Percentiles rank a stretch among this genome's conserved stretches.
Conservation (phyloP, 2,329 filamentous ascomycete genomes). For the Cordyceps cateniannulata region DNA sequence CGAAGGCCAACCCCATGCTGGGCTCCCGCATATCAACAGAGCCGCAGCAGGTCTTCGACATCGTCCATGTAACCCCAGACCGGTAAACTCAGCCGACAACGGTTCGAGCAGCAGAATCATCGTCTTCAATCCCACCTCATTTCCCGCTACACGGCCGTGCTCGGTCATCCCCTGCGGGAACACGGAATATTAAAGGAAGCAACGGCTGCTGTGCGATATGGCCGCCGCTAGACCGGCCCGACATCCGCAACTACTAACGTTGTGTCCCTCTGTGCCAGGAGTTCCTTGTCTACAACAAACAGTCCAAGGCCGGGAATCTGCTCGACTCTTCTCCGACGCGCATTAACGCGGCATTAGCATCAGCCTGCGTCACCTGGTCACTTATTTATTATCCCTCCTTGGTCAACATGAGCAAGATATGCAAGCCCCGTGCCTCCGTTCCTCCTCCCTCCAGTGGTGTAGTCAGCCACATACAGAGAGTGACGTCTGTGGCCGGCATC, state of each 20-base stretch:
- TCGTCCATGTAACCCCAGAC: not conserved
- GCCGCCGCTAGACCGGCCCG: not conserved
- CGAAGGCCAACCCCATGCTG: no score
- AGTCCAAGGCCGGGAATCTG: no score
- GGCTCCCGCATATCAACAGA: not conserved
- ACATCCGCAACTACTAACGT: not conserved
- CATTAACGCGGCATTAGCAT: not conserved
- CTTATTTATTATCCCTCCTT: not conserved
- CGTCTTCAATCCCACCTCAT: not conserved
- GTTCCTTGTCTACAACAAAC: not conserved
- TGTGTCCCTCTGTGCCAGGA: not conserved
- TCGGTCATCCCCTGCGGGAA: not conserved
- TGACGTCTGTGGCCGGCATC: constrained; percentile 4
- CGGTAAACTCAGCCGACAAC: not conserved
- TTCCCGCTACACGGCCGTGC: not conserved
- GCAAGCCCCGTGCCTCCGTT: not conserved
- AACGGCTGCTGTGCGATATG: not conserved
- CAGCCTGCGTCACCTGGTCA: not conserved
- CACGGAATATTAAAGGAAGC: not conserved
- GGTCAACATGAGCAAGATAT: not conserved
- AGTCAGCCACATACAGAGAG: not conserved
- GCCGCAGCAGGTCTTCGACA: not conserved
- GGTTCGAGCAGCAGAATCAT: not conserved
- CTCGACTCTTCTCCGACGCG: not conserved
- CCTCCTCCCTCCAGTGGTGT: no score